These are phyloP conservation scores for Pythium aristosporum DNA, from an alignment of 352 stramenopile genomes.

Conservation along the genomic window DNA sequence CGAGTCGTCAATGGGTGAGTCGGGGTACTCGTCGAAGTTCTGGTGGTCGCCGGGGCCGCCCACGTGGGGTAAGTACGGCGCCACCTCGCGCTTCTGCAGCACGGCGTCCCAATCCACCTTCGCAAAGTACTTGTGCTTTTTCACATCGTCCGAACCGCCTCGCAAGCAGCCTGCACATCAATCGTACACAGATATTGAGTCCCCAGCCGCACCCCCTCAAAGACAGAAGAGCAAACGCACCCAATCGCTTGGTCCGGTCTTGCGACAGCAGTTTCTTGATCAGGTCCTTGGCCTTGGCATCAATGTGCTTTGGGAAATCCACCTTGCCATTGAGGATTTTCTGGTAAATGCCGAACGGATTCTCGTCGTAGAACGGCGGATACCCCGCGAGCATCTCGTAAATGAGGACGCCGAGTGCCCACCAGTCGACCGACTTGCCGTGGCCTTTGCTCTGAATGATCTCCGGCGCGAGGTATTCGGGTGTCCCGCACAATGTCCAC, in stretches of 20 bases:
- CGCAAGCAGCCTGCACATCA: conserved; percentile 79
- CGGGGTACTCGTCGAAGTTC: conserved; percentile 94
- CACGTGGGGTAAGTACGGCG: conserved; percentile 87
- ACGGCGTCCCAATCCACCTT: conserved; percentile 86
- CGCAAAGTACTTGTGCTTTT: conserved; percentile 93
- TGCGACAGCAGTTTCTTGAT: conserved; percentile 91
- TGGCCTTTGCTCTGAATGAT: conserved; percentile 85
- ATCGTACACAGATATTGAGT: neutral
- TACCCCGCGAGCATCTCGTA: conserved; percentile 78
- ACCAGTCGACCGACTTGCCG: conserved; percentile 80
- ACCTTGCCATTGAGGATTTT: conserved; percentile 92
- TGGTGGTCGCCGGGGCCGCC: conserved; percentile 84
- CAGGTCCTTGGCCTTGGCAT: conserved; percentile 88
- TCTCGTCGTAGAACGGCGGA: conserved; percentile 90
- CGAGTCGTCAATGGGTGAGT: conserved; percentile 86
- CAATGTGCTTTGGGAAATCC: conserved; percentile 89
- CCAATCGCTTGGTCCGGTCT: conserved; percentile 87
- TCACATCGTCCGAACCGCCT: conserved; percentile 86
- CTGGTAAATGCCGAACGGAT: conserved; percentile 93
- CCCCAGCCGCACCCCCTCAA: neutral
- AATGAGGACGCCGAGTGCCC: conserved; percentile 75
- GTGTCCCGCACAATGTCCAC: conserved; percentile 86
- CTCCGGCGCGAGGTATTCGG: conserved; percentile 84
- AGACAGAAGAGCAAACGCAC: conserved; percentile 31
- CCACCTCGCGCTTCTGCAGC: conserved; percentile 62